phyloP scores from a whole-genome alignment of 148 eudicot genomes.

The Silene conica region DNA sequence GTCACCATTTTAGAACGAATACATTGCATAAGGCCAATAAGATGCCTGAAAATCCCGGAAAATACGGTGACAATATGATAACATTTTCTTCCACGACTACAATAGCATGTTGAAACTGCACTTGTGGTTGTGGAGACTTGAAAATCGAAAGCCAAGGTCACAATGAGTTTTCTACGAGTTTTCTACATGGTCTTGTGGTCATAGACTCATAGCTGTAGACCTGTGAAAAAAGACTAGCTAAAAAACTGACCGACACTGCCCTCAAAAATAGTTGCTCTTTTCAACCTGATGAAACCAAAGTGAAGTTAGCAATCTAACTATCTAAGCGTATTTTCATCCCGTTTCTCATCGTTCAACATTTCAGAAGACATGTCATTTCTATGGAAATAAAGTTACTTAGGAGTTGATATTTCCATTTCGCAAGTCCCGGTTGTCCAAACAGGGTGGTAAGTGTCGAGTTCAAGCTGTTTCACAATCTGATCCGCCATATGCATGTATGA shows the following conservation, averaged over 20 bases:
- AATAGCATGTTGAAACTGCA: too few species aligned
- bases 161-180: too few species aligned
- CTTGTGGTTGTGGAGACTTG: too few species aligned
- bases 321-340: constrained; percentile 51
- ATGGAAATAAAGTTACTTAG: not conserved
- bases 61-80: too few species aligned
- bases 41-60: not conserved
- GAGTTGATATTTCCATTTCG: not conserved
- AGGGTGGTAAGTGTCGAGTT: constrained; percentile 59
- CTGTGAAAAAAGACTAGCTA: too few species aligned
- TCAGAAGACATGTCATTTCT: too few species aligned
- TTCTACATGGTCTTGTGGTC: too few species aligned
- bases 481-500: constrained; percentile 60
- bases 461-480: constrained; percentile 59
- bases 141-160: too few species aligned
- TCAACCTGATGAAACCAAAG: constrained; percentile 31
- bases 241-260: too few species aligned
- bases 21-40: not conserved
- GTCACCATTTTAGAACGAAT: too few species aligned
- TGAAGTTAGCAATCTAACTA: constrained; percentile 71
- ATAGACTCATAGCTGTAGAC: too few species aligned
- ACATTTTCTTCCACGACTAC: too few species aligned
- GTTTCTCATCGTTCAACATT: constrained; percentile 16
- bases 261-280: not conserved
- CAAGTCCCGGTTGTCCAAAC: constrained; percentile 30